Evolutionary conservation across 129 eudicot genomes (phyloP).

Genomic region (Lonicera japonica): DNA sequence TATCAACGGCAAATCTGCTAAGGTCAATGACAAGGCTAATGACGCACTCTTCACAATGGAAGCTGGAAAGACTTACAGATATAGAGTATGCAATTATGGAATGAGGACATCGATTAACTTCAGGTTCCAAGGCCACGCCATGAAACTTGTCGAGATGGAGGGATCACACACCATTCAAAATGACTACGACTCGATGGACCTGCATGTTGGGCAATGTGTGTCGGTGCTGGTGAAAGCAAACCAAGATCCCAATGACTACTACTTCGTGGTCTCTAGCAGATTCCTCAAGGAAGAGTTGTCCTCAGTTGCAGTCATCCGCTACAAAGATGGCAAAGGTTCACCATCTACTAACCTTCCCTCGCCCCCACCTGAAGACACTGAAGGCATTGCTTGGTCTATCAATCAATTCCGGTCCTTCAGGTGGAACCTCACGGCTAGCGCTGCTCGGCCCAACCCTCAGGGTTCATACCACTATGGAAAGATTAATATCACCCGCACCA

Average conservation of each 20-base stretch:
- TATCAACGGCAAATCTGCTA: slow-evolving; percentile 31
- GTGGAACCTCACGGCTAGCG: slow-evolving; percentile 3
- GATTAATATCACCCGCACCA: slow-evolving; percentile 92
- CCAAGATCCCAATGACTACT: slow-evolving; percentile 44
- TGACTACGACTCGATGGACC: slow-evolving; percentile 41
- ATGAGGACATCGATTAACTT: slow-evolving; percentile 37
- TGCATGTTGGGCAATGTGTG: slow-evolving; percentile 52
- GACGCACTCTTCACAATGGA: not conserved
- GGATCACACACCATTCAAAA: slow-evolving; percentile 63
- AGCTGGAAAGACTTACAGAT: slow-evolving; percentile 37
- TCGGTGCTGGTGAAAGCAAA: slow-evolving; percentile 42
- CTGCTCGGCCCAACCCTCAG: slow-evolving; percentile 3
- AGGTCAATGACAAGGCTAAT: slow-evolving; percentile 11
- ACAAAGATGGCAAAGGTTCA: slow-evolving; percentile 27
- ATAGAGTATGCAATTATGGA: slow-evolving; percentile 54
- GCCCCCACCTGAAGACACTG: not conserved
- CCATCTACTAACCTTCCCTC: slow-evolving; percentile 31
- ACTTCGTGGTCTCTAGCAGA: slow-evolving; percentile 38
- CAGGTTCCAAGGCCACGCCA: slow-evolving; percentile 35
- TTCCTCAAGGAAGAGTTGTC: slow-evolving; percentile 34
- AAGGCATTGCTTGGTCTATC: slow-evolving; percentile 47
- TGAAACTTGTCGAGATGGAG: slow-evolving; percentile 52
- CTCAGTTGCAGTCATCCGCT: slow-evolving; percentile 31
- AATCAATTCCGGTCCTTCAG: slow-evolving; percentile 50
- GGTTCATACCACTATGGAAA: slow-evolving; percentile 64